Base-by-base conservation (phyloP, 345 rosid genomes). In the Brassica nigra region DNA sequence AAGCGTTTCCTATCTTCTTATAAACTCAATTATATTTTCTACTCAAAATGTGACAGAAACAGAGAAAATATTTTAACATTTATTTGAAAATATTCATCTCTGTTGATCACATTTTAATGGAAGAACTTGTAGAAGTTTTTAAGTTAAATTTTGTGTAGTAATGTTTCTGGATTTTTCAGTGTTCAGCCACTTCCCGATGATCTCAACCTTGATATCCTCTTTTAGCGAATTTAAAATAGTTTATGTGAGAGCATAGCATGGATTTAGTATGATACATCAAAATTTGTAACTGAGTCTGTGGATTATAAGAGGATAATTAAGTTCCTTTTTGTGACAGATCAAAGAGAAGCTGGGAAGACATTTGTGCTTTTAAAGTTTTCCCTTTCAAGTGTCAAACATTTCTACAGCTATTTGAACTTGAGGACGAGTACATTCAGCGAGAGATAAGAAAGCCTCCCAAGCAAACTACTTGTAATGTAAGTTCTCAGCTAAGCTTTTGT, bases 381-480 rank as follows among this genome's bases (percentile, higher is more conserved):
- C 99, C 98, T 49, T 68, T 81, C 86, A 95, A 93, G 86, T 88
- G 86, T 85, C 93, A 90, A 76, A 85, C 86, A 31, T 84, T 87
- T 9, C 77, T 95, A 68, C 97, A 93, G 85, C 84, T 95, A 49
- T 95, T 44, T 80, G 99, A 95, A 82, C 93, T 95, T 62, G 85
- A 79, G 62, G 99, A 95, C 80, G 95, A 93, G 62, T 93, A 89
- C 88, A 89, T 95, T 65, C 98, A 90, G 74, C 84, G 82, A 77
- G 97, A 91, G 89, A 95, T 95, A 86, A 87, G 86, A 86, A 91
- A 90, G 78, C 92, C 95, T 79, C 82, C 96, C 54, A 87, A 84
- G 83, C 86, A 76, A 78, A 79, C 83, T 62, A 88, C 86, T 77
- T 95, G 97, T 79, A 70, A 83, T 55, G 99, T 95, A 84, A 88